A percentile compares a stretch with the other conserved stretches of the same genome.
phyloP scores from a whole-genome alignment of 768 basidiomycete species.

The Hemileccinum rubropunctum region DNA sequence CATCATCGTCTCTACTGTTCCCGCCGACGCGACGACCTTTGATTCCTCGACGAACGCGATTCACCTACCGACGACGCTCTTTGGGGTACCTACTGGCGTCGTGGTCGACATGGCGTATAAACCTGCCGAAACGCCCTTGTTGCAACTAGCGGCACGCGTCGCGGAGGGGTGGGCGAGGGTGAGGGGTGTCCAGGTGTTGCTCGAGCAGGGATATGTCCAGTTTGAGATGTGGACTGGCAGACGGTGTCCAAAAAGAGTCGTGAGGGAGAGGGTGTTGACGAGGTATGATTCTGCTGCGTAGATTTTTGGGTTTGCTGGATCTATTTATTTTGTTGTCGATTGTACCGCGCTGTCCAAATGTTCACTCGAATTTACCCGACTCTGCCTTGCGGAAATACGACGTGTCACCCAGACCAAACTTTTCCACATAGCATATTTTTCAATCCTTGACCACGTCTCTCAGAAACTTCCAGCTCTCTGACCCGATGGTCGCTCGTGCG shows the following conservation, averaged over 20 bases:
- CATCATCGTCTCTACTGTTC: conserved; percentile 88
- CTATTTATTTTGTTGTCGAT: background rate
- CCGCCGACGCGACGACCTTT: conserved; percentile 57
- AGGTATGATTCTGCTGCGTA: conserved; percentile 31
- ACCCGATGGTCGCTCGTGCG: no score
- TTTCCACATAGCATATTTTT: no score
- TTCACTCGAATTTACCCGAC: no score
- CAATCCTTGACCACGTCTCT: no score
- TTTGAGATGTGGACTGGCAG: conserved; percentile 81
- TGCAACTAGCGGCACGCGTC: conserved; percentile 57
- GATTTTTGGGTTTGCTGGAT: background rate
- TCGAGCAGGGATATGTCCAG: conserved; percentile 88
- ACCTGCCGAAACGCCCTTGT: conserved; percentile 79
- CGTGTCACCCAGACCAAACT: no score
- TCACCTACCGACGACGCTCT: conserved; percentile 54
- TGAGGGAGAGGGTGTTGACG: conserved; percentile 48
- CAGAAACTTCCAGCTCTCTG: no score
- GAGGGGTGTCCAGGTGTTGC: conserved; percentile 78
- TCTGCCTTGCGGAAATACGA: no score
- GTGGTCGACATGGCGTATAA: conserved; percentile 96
- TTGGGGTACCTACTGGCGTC: conserved; percentile 60
- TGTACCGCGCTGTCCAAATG: no score
- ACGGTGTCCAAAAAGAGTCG: conserved; percentile 47
- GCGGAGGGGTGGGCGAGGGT: conserved; percentile 63
- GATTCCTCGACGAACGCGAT: conserved; percentile 32